Evolutionary conservation across 176 grass and related monocot genomes (phyloP), one percentile per base, ranked within the genome.

Genomic region (Aegilops umbellulata): DNA sequence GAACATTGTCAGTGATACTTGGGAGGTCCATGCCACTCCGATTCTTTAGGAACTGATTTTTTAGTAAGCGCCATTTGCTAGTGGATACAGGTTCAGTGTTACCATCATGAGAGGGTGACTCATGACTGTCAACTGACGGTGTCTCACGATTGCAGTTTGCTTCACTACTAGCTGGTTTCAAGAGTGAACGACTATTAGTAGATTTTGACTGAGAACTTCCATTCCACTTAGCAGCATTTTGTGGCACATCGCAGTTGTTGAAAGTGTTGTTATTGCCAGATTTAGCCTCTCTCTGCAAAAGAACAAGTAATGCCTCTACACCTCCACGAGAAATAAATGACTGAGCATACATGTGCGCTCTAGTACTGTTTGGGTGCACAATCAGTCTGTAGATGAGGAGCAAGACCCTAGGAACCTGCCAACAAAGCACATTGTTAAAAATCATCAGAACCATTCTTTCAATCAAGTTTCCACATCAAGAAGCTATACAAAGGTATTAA

Each of bases 331-430:
- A 95, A 60, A 93, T 93, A 68, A 95, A 95, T 71, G 89, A 80
- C 46, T 93, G 80, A 83, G 91, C 83, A 93, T 91, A 95, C 30
- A 90, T 89, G 38, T 86, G 74, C 32, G 86, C 94, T 60, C 91
- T 88, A 84, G 86, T 87, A 69, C 61, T 87, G 77, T 95, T 95
- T 7, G 94, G 94, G 49, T 95, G 94, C 19, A 88, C 89, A 42
- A 95, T 85, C 86, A 95, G 84, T 76, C 94, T 95, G 69, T 95
- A 95, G 70, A 95, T 83, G 73, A 95, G 89, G 84, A 93, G 89
- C 84, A 95, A 85, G 24, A 95, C 91, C 85, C 94, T 91, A 63
- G 94, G 84, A 89, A 95, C 94, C 94, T 95, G 86, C 58, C 71
- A 89, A 82, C n/a, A 70, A 61, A 88, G 44, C 75, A 84, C 27